Evolutionary conservation across 2,329 filamentous ascomycete species (phyloP).

Genomic region (Fusarium albosuccineum): DNA sequence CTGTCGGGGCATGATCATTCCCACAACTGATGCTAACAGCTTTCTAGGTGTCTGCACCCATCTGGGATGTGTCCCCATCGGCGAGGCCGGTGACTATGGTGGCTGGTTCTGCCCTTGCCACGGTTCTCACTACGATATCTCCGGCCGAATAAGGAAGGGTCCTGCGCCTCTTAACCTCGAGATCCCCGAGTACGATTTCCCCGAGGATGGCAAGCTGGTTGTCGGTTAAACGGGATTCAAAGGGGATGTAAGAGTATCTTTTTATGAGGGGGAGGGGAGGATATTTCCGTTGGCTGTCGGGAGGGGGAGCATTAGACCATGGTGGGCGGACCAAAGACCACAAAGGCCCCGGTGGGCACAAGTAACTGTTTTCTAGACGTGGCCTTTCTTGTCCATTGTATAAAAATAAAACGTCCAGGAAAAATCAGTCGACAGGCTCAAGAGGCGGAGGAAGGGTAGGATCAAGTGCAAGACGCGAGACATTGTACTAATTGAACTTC

Average conservation of each 20-base stretch:
- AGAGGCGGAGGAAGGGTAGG: slow-evolving; percentile 24
- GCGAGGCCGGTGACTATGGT: slow-evolving; percentile 96
- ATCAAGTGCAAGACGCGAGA: slow-evolving; percentile 32
- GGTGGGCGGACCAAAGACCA: slow-evolving; percentile 33
- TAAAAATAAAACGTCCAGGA: slow-evolving; percentile 54
- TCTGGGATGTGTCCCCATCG: slow-evolving; percentile 98
- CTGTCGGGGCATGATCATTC: not conserved
- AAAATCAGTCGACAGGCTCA: slow-evolving; percentile 41
- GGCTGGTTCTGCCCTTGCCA: slow-evolving; percentile 99
- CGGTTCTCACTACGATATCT: slow-evolving; percentile 99
- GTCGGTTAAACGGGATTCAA: slow-evolving; percentile 80
- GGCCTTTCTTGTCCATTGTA: slow-evolving; percentile 52
- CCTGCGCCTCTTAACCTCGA: slow-evolving; percentile 98
- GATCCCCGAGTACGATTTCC: slow-evolving; percentile 92
- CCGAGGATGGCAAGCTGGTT: slow-evolving; percentile 86
- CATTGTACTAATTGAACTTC: slow-evolving; percentile 44
- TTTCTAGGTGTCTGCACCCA: slow-evolving; percentile 93
- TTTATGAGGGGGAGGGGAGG: slow-evolving; percentile 27
- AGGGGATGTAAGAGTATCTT: slow-evolving; percentile 46
- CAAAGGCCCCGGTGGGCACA: slow-evolving; percentile 42
- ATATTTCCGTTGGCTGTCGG: slow-evolving; percentile 17
- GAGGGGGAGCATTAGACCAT: slow-evolving; percentile 42
- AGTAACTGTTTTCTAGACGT: slow-evolving; percentile 53
- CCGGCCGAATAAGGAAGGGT: slow-evolving; percentile 96
- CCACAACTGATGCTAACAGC: slow-evolving; percentile 26